These are phyloP conservation scores for Phytophthora litchii DNA, from an alignment of 352 stramenopile species.

Conservation along the genomic window DNA sequence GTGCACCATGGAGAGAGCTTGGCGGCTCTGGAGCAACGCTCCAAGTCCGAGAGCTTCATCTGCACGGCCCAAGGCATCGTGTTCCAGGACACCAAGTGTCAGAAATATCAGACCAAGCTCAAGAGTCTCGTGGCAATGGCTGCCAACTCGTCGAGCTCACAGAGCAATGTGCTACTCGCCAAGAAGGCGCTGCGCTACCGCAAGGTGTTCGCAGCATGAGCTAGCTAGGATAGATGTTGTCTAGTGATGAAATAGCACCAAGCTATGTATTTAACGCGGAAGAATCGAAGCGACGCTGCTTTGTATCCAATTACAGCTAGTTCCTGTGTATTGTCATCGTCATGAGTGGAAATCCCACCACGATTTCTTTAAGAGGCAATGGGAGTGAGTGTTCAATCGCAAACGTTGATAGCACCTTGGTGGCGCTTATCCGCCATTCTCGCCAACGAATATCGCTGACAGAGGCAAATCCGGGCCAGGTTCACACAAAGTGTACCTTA, in stretches of 20 bases:
- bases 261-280: constrained; percentile 30
- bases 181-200: constrained; percentile 44
- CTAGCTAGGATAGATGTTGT: constrained; percentile 8
- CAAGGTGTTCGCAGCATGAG: constrained; percentile 33
- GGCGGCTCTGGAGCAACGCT: constrained; percentile 16
- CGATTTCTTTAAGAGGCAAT: too few species aligned
- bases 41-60: constrained; percentile 46
- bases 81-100: constrained; percentile 28
- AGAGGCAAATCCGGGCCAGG: too few species aligned
- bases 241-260: constrained; percentile 25
- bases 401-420: too few species aligned
- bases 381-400: too few species aligned
- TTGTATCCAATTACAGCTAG: neutral
- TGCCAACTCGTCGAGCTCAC: constrained; percentile 17
- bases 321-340: too few species aligned
- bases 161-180: constrained; percentile 40
- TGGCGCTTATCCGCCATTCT: too few species aligned
- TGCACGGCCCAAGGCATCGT: constrained; percentile 38
- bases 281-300: constrained; percentile 1
- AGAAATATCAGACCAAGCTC: constrained; percentile 20
- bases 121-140: constrained; percentile 28
- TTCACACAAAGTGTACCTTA: too few species aligned
- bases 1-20: constrained; percentile 10
- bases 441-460: too few species aligned
- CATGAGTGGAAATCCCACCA: too few species aligned